phyloP scores from a whole-genome alignment of 2,329 filamentous ascomycete genomes.

The Emericellopsis atlantica region DNA sequence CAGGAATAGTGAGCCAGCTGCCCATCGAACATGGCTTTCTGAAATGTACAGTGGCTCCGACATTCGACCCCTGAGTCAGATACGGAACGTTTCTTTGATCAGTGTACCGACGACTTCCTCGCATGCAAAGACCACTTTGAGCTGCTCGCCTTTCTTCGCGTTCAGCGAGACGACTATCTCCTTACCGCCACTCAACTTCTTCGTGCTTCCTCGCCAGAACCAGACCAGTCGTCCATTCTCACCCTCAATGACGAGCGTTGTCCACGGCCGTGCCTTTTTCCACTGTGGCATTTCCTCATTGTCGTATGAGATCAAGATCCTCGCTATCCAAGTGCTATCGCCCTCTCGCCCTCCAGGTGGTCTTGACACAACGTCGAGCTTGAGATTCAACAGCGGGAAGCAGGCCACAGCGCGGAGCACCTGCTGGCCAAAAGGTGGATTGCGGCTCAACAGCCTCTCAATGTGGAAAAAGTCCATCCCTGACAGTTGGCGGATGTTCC shows the following conservation, averaged over 20 bases:
- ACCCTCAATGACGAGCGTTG: slow-evolving; percentile 64
- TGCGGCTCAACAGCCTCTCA: slow-evolving; percentile 63
- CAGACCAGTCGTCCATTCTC: slow-evolving; percentile 40
- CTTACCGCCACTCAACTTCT: slow-evolving; percentile 48
- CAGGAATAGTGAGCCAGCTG: not conserved
- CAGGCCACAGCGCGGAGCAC: slow-evolving; percentile 49
- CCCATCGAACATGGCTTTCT: not conserved
- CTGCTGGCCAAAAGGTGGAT: slow-evolving; percentile 71
- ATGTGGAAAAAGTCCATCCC: slow-evolving; percentile 56
- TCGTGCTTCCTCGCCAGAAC: slow-evolving; percentile 53
- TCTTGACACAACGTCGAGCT: slow-evolving; percentile 14
- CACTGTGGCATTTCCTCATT: slow-evolving; percentile 54
- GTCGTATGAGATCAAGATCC: slow-evolving; percentile 55
- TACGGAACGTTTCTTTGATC: not conserved
- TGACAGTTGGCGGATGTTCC: slow-evolving; percentile 58
- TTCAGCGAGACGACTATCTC: slow-evolving; percentile 41
- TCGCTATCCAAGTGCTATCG: slow-evolving; percentile 29
- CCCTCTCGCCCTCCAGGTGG: not conserved
- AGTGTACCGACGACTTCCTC: slow-evolving; percentile 66
- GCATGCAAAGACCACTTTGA: slow-evolving; percentile 63
- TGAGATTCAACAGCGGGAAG: slow-evolving; percentile 51
- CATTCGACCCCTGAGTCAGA: not conserved
- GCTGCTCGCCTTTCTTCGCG: slow-evolving; percentile 38
- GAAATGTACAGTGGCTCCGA: no score
- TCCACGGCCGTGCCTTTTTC: slow-evolving; percentile 48